phyloP scores from a whole-genome alignment of 2,329 filamentous ascomycete genomes.

The Calonectria pseudoturangicola region DNA sequence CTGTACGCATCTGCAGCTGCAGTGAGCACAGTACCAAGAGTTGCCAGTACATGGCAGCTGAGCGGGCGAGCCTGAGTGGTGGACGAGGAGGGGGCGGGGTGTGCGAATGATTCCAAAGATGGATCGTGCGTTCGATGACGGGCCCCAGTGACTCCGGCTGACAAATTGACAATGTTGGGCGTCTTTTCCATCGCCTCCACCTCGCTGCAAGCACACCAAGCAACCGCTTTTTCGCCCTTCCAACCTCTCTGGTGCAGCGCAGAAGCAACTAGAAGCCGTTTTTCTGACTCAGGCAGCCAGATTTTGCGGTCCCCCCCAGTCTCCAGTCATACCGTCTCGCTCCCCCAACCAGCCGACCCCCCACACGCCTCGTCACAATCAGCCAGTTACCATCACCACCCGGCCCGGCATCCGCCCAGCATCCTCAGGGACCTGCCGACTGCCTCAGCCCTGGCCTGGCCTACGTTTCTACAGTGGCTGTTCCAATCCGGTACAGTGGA shows the following conservation, averaged over 20 bases:
- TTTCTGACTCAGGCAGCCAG: constrained; percentile 62
- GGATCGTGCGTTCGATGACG: constrained; percentile 25
- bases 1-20: background rate
- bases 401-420: constrained; percentile 28
- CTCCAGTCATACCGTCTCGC: constrained; percentile 33
- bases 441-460: constrained; percentile 8
- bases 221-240: constrained; percentile 32
- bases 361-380: constrained; percentile 13
- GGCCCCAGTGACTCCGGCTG: constrained; percentile 47
- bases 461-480: constrained; percentile 26
- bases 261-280: constrained; percentile 56
- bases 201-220: constrained; percentile 32
- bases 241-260: constrained; percentile 39
- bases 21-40: constrained; percentile 15
- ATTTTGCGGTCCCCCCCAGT: constrained; percentile 21
- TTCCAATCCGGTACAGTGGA: constrained; percentile 34
- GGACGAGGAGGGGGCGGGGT: constrained; percentile 18
- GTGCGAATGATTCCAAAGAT: constrained; percentile 31
- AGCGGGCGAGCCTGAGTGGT: background rate
- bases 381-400: constrained; percentile 27
- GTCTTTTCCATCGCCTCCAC: constrained; percentile 44
- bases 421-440: constrained; percentile 20
- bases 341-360: constrained; percentile 25
- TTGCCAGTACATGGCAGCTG: too few species aligned
- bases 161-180: constrained; percentile 51